A percentile compares a stretch with the other conserved stretches of the same genome.
These are phyloP conservation scores for Phytophthora sojae DNA, from an alignment of 352 stramenopile genomes.

Conservation along the genomic window DNA sequence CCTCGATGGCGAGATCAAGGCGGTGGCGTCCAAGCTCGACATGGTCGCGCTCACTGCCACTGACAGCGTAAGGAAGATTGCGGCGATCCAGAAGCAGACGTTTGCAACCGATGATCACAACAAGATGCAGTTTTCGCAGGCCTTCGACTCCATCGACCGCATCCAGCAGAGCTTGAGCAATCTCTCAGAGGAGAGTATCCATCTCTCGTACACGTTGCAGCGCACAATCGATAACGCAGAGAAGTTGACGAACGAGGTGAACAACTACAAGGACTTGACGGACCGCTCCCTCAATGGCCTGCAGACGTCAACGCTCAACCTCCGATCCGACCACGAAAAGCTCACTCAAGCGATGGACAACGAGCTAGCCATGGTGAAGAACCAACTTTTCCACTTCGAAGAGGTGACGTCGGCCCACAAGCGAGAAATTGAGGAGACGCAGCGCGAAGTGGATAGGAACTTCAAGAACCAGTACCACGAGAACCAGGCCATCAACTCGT, in stretches of 20 bases:
- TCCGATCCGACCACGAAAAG: slow-evolving; percentile 62
- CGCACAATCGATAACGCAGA: slow-evolving; percentile 59
- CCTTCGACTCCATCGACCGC: slow-evolving; percentile 73
- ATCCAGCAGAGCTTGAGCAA: slow-evolving; percentile 71
- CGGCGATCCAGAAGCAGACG: slow-evolving; percentile 65
- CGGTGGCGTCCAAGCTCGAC: slow-evolving; percentile 57
- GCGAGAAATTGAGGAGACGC: slow-evolving; percentile 66
- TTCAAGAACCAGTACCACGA: slow-evolving; percentile 64
- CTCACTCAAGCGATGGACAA: slow-evolving; percentile 63
- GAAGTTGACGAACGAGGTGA: slow-evolving; percentile 54
- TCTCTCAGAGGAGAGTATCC: slow-evolving; percentile 78
- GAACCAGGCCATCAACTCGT: slow-evolving; percentile 52
- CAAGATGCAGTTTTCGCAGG: slow-evolving; percentile 65
- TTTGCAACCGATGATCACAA: slow-evolving; percentile 62
- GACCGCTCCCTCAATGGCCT: slow-evolving; percentile 48
- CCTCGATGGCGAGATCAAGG: slow-evolving; percentile 67
- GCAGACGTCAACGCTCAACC: slow-evolving; percentile 47
- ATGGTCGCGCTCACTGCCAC: slow-evolving; percentile 57
- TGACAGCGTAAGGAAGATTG: slow-evolving; percentile 69
- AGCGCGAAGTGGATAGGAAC: slow-evolving; percentile 65
- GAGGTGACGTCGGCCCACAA: slow-evolving; percentile 67
- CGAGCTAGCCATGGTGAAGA: slow-evolving; percentile 70
- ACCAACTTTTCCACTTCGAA: slow-evolving; percentile 81
- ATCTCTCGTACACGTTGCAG: slow-evolving; percentile 71
- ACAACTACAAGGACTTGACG: slow-evolving; percentile 52